These are phyloP conservation scores for Quercus suber DNA, from an alignment of 306 rosid genomes.

Conservation along the genomic window DNA sequence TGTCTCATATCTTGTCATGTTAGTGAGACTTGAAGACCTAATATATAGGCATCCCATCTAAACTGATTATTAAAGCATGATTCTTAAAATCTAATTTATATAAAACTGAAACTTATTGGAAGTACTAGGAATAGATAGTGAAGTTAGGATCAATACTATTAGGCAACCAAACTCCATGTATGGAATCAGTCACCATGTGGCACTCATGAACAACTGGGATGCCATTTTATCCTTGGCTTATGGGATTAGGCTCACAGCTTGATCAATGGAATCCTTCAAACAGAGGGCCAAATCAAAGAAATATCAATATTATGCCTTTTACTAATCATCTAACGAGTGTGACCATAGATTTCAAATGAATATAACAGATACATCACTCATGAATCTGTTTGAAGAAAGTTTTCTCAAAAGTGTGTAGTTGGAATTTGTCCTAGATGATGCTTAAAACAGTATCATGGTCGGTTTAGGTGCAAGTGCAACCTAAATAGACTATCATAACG, in stretches of 20 bases:
- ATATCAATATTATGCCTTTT: neutral
- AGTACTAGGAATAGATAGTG: slow-evolving; percentile 6
- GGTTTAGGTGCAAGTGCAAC: neutral
- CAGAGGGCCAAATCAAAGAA: neutral
- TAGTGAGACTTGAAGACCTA: slow-evolving; percentile 12
- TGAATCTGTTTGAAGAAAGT: neutral
- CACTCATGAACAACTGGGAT: neutral
- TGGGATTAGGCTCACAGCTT: neutral
- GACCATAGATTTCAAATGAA: neutral
- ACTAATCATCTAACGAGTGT: neutral
- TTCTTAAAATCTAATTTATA: neutral
- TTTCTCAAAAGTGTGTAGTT: neutral
- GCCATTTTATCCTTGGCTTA: neutral
- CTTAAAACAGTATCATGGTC: neutral
- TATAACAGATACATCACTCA: neutral
- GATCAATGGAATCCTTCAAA: neutral
- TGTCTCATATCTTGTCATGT: slow-evolving; percentile 4
- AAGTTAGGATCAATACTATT: slow-evolving; percentile 12
- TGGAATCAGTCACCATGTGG: neutral
- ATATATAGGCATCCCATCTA: neutral
- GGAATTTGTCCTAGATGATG: neutral
- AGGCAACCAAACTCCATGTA: neutral
- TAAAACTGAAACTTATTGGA: neutral
- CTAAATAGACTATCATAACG: too few relatives aligned
- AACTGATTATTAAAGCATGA: neutral